Conservation (phyloP, 768 basidiomycete species). For the Rhizopogon rudus region DNA sequence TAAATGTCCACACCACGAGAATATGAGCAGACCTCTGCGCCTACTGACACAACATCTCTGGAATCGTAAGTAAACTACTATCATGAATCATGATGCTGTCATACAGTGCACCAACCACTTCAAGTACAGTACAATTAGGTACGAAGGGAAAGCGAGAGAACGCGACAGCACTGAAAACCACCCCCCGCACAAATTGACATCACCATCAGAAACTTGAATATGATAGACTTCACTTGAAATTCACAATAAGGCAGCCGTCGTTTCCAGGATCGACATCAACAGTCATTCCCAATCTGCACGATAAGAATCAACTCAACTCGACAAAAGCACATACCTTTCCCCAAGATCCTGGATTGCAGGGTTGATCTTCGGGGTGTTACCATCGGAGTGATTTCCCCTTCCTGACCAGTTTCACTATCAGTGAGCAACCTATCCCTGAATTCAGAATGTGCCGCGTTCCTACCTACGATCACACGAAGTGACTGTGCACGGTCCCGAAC, state of each 20-base stretch:
- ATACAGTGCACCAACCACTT: no score
- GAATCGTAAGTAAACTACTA: no score
- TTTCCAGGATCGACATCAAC: slow-evolving; percentile 75
- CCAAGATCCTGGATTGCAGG: slow-evolving; percentile 84
- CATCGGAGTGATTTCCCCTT: slow-evolving; percentile 76
- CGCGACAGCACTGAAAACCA: background rate
- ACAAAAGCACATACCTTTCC: slow-evolving; percentile 46
- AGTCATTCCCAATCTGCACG: slow-evolving; percentile 48
- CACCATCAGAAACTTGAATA: background rate
- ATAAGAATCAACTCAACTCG: background rate
- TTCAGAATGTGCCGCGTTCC: slow-evolving; percentile 11
- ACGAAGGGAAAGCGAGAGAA: no score
- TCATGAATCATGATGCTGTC: no score
- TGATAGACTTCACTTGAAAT: background rate
- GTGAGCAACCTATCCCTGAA: background rate
- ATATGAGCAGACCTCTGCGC: no score
- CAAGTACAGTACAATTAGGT: no score
- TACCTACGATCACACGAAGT: slow-evolving; percentile 76
- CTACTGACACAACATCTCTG: no score
- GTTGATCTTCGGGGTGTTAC: slow-evolving; percentile 73
- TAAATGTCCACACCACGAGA: no score
- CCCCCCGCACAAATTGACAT: background rate
- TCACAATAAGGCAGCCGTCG: slow-evolving; percentile 74
- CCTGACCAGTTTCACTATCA: slow-evolving; percentile 30
- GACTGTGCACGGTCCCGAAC: slow-evolving; percentile 53